Percentiles rank a stretch among this genome's conserved stretches.
Conservation (phyloP, 192 early-diverging fungal species). For the Coemansia sp. region DNA sequence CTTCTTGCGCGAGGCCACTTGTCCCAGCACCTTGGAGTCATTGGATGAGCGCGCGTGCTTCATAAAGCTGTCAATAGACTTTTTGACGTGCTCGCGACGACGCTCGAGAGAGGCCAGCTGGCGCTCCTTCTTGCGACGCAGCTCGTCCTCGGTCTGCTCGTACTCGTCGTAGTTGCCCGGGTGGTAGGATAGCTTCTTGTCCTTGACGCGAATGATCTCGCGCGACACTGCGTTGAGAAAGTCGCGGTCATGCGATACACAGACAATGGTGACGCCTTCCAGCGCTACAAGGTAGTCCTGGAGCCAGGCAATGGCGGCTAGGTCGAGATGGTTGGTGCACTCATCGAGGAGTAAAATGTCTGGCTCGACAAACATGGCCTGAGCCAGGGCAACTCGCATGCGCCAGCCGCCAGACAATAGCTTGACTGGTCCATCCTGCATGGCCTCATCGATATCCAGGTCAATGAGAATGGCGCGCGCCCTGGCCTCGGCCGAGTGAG, state of each 20-base stretch:
- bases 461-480: slow-evolving; percentile 71
- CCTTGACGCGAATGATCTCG: slow-evolving; percentile 74
- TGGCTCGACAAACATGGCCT: slow-evolving; percentile 78
- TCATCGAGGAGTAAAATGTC: slow-evolving; percentile 84
- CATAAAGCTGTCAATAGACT: slow-evolving; percentile 76
- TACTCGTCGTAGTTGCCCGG: slow-evolving; percentile 87
- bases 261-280: slow-evolving; percentile 68
- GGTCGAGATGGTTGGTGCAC: slow-evolving; percentile 88
- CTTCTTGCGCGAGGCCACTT: slow-evolving; percentile 76
- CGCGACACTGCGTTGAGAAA: slow-evolving; percentile 78
- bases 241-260: slow-evolving; percentile 87
- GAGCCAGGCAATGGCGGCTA: slow-evolving; percentile 91
- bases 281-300: slow-evolving; percentile 67
- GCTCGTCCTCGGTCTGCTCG: slow-evolving; percentile 70
- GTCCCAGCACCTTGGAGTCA: slow-evolving; percentile 78
- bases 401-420: slow-evolving; percentile 78
- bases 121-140: slow-evolving; percentile 65
- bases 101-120: slow-evolving; percentile 63
- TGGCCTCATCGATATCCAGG: slow-evolving; percentile 67
- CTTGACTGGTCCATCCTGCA: slow-evolving; percentile 65
- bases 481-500: slow-evolving; percentile 61
- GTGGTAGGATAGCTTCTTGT: slow-evolving; percentile 72
- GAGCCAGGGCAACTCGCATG: slow-evolving; percentile 83
- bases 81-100: slow-evolving; percentile 69
- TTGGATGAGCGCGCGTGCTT: slow-evolving; percentile 70